Evolutionary conservation across 208 protist species (phyloP).

Genomic region (Vickermania spadyakhi): DNA sequence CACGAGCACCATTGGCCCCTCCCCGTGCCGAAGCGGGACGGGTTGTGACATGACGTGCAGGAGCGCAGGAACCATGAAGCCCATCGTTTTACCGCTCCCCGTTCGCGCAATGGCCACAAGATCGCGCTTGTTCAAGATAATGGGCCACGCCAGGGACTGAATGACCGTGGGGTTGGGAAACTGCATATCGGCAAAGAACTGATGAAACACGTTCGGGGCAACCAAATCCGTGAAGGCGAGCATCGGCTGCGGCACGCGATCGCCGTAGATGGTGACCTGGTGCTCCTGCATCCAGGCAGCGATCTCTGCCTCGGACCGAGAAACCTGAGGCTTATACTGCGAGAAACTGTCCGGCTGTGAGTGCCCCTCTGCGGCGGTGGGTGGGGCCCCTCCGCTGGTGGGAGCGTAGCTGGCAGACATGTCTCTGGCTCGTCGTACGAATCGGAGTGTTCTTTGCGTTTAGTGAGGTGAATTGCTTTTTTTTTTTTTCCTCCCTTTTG

Average conservation of each 20-base stretch:
- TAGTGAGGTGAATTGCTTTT: too few relatives aligned
- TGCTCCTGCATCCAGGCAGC: conserved; percentile 58
- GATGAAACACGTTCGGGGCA: conserved; percentile 65
- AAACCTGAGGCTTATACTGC: conserved; percentile 66
- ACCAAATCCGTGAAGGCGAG: conserved; percentile 72
- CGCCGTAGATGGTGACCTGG: conserved; percentile 79
- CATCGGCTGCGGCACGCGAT: conserved; percentile 78
- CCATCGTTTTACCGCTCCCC: conserved; percentile 89
- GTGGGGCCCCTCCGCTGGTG: too few relatives aligned
- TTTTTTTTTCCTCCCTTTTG: too few relatives aligned
- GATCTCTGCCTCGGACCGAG: conserved; percentile 64
- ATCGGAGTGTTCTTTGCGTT: too few relatives aligned
- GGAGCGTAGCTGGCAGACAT: too few relatives aligned
- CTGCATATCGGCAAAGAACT: conserved; percentile 68
- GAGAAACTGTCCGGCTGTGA: too few relatives aligned
- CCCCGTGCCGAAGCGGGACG: conserved; percentile 54
- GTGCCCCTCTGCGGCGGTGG: too few relatives aligned
- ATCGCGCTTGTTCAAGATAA: conserved; percentile 80
- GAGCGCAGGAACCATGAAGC: conserved; percentile 87
- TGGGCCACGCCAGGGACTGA: conserved; percentile 86
- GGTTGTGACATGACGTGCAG: conserved; percentile 88
- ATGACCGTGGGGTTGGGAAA: conserved; percentile 80
- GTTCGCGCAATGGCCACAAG: conserved; percentile 86
- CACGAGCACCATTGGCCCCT: conserved; percentile 84
- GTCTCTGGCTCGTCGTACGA: too few relatives aligned